Evolutionary conservation across 1,139 yeast species (phyloP).

Genomic region (Hemisphaericaspora lyxosophila): DNA sequence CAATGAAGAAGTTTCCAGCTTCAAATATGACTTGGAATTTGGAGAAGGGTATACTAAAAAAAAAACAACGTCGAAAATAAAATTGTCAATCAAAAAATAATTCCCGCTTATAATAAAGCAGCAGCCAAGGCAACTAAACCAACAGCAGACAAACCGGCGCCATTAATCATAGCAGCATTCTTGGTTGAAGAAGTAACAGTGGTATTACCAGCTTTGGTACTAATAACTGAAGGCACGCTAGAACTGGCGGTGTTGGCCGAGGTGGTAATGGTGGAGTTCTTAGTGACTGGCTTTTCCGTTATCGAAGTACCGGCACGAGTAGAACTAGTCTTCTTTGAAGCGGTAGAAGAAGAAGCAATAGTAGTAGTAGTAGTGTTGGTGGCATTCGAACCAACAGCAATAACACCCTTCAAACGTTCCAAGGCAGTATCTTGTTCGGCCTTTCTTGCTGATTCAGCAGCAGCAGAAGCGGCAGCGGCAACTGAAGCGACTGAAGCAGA

Average conservation of each 20-base stretch:
- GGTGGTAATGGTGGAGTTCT: constrained; percentile 3
- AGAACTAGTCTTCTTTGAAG: constrained; percentile 11
- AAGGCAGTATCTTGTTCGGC: constrained; percentile 22
- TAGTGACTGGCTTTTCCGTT: constrained; percentile 10
- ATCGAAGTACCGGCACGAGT: constrained; percentile 10
- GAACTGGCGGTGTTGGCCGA: neutral
- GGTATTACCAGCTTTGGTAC: constrained; percentile 12
- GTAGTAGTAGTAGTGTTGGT: constrained; percentile 15
- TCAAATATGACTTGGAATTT: neutral
- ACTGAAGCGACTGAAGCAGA: constrained; percentile 17
- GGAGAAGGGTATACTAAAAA: neutral
- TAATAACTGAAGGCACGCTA: constrained; percentile 2
- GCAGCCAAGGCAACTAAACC: constrained; percentile 52
- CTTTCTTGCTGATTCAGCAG: constrained; percentile 17
- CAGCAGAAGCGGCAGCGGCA: constrained; percentile 20
- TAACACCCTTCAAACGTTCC: constrained; percentile 42
- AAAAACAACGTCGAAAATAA: neutral
- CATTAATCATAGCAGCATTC: constrained; percentile 37
- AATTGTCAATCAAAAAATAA: neutral
- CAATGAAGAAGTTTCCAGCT: neutral
- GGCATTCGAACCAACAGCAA: constrained; percentile 46
- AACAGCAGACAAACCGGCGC: constrained; percentile 38
- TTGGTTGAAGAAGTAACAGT: constrained; percentile 17
- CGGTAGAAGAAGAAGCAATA: constrained; percentile 11
- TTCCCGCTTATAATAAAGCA: constrained; percentile 26